phyloP scores from a whole-genome alignment of 2,329 filamentous ascomycete species.

The Pezicula carpinea region DNA sequence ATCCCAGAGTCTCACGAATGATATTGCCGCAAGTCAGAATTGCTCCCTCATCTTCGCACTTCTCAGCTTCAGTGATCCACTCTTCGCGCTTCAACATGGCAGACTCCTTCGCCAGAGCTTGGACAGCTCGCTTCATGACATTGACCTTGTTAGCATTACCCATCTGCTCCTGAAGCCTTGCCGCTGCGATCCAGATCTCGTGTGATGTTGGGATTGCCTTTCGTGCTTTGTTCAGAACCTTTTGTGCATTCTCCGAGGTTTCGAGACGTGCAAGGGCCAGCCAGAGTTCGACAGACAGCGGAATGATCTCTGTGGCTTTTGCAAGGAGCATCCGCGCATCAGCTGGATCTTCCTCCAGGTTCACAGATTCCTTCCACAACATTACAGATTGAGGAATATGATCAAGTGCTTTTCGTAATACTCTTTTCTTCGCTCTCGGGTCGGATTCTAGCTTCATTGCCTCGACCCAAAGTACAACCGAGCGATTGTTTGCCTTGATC shows the following conservation, averaged over 20 bases:
- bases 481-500: slow-evolving; percentile 85
- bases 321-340: slow-evolving; percentile 86
- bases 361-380: slow-evolving; percentile 97
- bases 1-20: slow-evolving; percentile 87
- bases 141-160: slow-evolving; percentile 76
- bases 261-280: slow-evolving; percentile 87
- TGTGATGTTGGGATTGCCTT: slow-evolving; percentile 90
- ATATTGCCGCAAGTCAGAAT: slow-evolving; percentile 83
- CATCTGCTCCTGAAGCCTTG: slow-evolving; percentile 81
- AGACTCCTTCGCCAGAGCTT: slow-evolving; percentile 81
- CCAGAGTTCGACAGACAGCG: slow-evolving; percentile 91
- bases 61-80: slow-evolving; percentile 93
- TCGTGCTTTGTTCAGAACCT: slow-evolving; percentile 90
- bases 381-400: slow-evolving; percentile 91
- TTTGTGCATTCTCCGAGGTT: slow-evolving; percentile 84
- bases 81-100: slow-evolving; percentile 97
- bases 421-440: slow-evolving; percentile 80
- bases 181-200: slow-evolving; percentile 96
- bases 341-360: slow-evolving; percentile 83
- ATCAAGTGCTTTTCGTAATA: slow-evolving; percentile 85
- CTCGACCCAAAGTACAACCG: slow-evolving; percentile 88
- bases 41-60: slow-evolving; percentile 88
- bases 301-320: slow-evolving; percentile 94
- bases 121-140: slow-evolving; percentile 91
- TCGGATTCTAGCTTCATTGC: slow-evolving; percentile 91